Percentiles rank a stretch among this genome's conserved stretches.
phyloP scores from a whole-genome alignment of 768 basidiomycete genomes.

The Exidia glandulosa region DNA sequence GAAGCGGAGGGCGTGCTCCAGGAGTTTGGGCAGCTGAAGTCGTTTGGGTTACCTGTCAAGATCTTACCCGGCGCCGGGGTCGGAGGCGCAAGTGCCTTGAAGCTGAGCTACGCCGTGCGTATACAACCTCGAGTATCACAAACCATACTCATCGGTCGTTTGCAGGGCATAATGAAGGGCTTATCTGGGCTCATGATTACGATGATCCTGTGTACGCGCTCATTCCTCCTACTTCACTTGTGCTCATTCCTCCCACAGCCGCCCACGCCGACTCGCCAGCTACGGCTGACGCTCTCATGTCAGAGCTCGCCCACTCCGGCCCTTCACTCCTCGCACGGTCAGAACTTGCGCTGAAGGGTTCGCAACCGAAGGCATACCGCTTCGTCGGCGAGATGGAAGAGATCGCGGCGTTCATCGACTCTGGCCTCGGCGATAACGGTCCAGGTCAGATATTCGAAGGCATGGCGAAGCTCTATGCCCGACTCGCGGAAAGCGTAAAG shows the following conservation, averaged over 20 bases:
- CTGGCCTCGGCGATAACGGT: conserved; percentile 4
- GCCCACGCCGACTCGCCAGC: conserved; percentile 48
- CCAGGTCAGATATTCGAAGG: conserved; percentile 38
- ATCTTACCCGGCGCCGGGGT: conserved; percentile 34
- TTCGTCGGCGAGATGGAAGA: conserved; percentile 52
- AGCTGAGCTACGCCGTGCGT: conserved; percentile 53
- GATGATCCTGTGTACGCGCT: conserved; percentile 37
- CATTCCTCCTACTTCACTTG: neutral
- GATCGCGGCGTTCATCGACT: conserved; percentile 40
- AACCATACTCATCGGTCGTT: neutral
- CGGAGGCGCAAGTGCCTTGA: conserved; percentile 50
- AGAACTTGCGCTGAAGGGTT: neutral
- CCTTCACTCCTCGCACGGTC: neutral
- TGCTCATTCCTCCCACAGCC: conserved; percentile 21
- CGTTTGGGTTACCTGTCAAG: conserved; percentile 15
- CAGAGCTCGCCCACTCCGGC: conserved; percentile 32
- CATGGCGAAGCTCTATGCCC: conserved; percentile 33
- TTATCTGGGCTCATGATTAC: conserved; percentile 40
- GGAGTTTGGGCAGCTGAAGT: conserved; percentile 30
- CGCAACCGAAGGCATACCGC: neutral
- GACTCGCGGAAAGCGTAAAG: conserved; percentile 30
- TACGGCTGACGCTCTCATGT: conserved; percentile 44
- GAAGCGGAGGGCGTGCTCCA: conserved; percentile 30
- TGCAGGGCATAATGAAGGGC: conserved; percentile 47
- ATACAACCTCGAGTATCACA: neutral